Evolutionary conservation across 768 basidiomycete genomes (phyloP).

Genomic region (Hericium erinaceus): DNA sequence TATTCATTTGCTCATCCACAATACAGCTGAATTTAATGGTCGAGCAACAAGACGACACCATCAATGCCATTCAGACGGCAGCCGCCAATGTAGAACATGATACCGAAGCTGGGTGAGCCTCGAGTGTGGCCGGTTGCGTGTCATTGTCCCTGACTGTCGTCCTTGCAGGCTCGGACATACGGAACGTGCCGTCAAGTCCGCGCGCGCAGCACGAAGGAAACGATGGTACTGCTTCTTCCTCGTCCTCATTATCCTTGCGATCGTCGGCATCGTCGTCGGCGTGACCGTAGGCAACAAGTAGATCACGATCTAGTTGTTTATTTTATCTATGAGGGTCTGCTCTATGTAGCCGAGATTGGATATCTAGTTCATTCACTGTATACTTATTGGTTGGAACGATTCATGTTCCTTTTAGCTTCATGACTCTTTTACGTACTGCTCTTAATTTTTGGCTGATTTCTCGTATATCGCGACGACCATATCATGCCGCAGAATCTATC

Average conservation of each 20-base stretch:
- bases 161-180: conserved; percentile 47
- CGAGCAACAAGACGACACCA: conserved; percentile 70
- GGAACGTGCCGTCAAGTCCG: conserved; percentile 57
- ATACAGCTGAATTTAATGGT: conserved; percentile 69
- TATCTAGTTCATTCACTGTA: neutral
- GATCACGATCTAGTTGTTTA: conserved; percentile 3
- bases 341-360: neutral
- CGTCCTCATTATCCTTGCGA: conserved; percentile 40
- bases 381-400: neutral
- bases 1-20: neutral
- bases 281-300: conserved; percentile 23
- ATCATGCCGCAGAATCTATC: too few species aligned
- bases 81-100: conserved; percentile 58
- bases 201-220: conserved; percentile 64
- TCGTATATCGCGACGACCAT: neutral
- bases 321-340: neutral
- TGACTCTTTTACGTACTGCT: neutral
- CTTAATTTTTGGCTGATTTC: neutral
- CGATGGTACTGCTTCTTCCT: conserved; percentile 82
- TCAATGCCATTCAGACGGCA: conserved; percentile 52
- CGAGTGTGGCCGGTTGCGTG: neutral
- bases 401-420: neutral
- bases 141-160: neutral
- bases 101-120: conserved; percentile 58
- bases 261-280: conserved; percentile 53